Conservation (phyloP, 2,329 filamentous ascomycete genomes). For the Ophiosphaerella herpotricha region DNA sequence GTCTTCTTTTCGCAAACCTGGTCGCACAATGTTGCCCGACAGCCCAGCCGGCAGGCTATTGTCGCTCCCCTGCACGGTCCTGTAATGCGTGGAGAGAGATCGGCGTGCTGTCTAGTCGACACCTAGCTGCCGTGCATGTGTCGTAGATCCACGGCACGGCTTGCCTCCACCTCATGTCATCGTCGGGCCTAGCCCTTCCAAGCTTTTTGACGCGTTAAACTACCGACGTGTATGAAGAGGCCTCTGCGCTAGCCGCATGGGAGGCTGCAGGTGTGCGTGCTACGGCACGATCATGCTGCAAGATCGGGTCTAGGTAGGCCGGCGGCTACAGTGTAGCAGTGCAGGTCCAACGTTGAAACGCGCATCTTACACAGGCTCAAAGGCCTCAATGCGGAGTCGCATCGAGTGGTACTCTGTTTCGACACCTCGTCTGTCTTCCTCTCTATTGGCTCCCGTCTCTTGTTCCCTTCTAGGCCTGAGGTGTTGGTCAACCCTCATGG, state of each 20-base stretch:
- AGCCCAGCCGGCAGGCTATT: constrained; percentile 25
- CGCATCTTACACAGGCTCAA: constrained; percentile 40
- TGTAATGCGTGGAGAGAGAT: constrained; percentile 14
- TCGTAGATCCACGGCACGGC: constrained; percentile 30
- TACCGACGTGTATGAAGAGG: constrained; percentile 7
- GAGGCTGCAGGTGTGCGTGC: constrained; percentile 27
- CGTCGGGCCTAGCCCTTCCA: constrained; percentile 17
- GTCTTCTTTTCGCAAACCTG: constrained; percentile 10
- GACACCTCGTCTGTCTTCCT: constrained; percentile 23
- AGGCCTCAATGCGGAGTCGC: constrained; percentile 38
- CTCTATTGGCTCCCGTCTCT: constrained; percentile 42
- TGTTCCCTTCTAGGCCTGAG: constrained; percentile 27
- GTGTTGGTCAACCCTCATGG: constrained; percentile 20
- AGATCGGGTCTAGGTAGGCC: constrained; percentile 25
- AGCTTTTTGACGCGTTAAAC: constrained; percentile 15
- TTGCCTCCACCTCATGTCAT: constrained; percentile 12
- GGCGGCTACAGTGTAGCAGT: constrained; percentile 45
- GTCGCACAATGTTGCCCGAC: constrained; percentile 17
- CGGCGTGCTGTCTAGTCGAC: constrained; percentile 20
- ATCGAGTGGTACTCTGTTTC: constrained; percentile 44
- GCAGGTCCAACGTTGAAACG: constrained; percentile 42
- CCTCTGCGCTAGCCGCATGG: constrained; percentile 16
- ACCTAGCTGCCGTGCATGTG: constrained; percentile 28
- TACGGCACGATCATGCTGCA: constrained; percentile 31
- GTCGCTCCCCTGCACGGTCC: constrained; percentile 20